Conservation (phyloP, 306 rosid genomes). For the Comarum palustre region DNA sequence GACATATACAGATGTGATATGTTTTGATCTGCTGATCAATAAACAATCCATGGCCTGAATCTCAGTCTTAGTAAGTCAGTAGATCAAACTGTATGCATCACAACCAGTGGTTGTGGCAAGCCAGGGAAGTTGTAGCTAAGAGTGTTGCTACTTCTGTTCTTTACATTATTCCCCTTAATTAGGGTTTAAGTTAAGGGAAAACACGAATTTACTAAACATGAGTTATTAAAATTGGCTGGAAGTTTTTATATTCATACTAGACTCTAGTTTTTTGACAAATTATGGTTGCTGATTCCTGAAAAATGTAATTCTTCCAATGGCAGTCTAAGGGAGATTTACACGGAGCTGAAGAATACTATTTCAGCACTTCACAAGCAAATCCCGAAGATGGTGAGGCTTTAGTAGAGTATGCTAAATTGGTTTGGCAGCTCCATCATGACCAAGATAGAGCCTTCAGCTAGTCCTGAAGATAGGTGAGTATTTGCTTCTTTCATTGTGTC, state of each 20-base stretch:
- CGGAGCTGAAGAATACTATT: constrained; percentile 73
- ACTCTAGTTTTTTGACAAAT: neutral
- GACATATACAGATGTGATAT: neutral
- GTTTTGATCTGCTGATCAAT: neutral
- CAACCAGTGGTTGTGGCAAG: neutral
- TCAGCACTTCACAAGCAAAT: constrained; percentile 57
- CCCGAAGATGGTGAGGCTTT: constrained; percentile 68
- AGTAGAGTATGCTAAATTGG: constrained; percentile 60
- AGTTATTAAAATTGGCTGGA: neutral
- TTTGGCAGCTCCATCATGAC: constrained; percentile 73
- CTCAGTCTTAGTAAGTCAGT: neutral
- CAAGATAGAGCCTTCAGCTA: constrained; percentile 52
- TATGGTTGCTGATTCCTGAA: constrained; percentile 7
- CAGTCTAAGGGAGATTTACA: constrained; percentile 72
- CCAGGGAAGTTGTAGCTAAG: neutral
- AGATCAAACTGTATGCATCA: neutral
- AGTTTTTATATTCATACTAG: neutral
- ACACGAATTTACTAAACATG: neutral
- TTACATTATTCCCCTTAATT: neutral
- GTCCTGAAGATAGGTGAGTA: constrained; percentile 66
- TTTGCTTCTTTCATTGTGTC: constrained; percentile 5
- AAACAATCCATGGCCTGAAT: constrained; percentile 10
- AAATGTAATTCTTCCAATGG: constrained; percentile 18
- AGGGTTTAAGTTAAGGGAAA: neutral
- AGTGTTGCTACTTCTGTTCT: neutral